Evolutionary conservation across 2,329 filamentous ascomycete genomes (phyloP), one percentile per base, ranked within the genome.

Genomic region (Colletotrichum costaricense): DNA sequence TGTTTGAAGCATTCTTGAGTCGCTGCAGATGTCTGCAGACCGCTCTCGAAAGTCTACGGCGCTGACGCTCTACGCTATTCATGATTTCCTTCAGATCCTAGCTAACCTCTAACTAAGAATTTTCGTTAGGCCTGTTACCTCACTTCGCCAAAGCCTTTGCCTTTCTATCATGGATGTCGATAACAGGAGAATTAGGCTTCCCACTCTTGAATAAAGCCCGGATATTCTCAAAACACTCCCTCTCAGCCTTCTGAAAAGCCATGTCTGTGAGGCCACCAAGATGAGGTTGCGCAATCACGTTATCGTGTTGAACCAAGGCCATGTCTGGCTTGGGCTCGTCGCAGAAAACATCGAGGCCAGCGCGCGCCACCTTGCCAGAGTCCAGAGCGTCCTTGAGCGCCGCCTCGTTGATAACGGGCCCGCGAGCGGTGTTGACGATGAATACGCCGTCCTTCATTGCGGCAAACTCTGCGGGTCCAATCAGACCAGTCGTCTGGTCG

Each of bases 151-250:
- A 11, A 49, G 42, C 42, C 42, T 49, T 49, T 11, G 19, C 42
- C 8, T 49, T 49, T 7, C 42, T 49, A 7, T 49, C 42, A n/a
- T 9, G 42, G 19, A 49, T 49, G 19, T 49, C 42, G 19, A 49
- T 49, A 4, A 49, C 42, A 1, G 84, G 84, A 1, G 82, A 79
- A 14, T 82, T 76, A 0, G 86, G 81, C 28, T 78, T 80, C 0
- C 84, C 85, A 2, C 75, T 83, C 58, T 76, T 76, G 33, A 85
- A 85, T 22, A 83, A 79, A 0, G 82, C 80, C 72, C 77, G 79
- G 16, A 87, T 82, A 64, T 87, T 87, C 75, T 86, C 86, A 72
- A 87, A 85, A 56, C 83, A 84, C 74, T 87, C 85, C 58, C 76
- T 78, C 67, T 87, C 84, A 0, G 84, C 83, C 72, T 82, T 83